phyloP scores from a whole-genome alignment of 768 basidiomycete species.

The Filobasidium floriforme region DNA sequence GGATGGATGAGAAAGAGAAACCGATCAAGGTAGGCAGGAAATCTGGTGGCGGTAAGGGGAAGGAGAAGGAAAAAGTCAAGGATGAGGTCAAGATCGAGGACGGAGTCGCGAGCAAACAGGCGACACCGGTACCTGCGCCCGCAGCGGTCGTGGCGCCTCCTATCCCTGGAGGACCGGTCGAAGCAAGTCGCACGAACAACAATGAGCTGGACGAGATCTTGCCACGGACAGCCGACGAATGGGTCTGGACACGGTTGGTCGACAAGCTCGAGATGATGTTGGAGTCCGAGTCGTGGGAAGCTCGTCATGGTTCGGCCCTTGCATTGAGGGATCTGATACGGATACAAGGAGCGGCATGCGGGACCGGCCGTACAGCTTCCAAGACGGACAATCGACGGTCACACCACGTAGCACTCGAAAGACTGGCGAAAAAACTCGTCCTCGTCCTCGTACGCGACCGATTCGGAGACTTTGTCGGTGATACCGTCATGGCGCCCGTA shows the following conservation, averaged over 20 bases:
- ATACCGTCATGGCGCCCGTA: conserved; percentile 94
- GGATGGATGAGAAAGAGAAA: neutral
- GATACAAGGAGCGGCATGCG: conserved; percentile 19
- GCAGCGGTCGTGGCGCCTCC: conserved; percentile 10
- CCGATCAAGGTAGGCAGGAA: neutral
- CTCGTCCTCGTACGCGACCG: conserved; percentile 88
- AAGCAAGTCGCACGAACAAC: neutral
- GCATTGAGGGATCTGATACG: conserved; percentile 74
- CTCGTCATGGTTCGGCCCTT: conserved; percentile 86
- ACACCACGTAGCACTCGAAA: conserved; percentile 23
- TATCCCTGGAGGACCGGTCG: conserved; percentile 15
- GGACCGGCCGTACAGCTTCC: neutral
- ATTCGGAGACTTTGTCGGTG: conserved; percentile 96
- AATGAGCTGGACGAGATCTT: neutral
- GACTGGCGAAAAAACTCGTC: conserved; percentile 73
- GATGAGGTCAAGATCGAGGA: conserved; percentile 6
- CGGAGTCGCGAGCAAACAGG: neutral
- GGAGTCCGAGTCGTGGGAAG: conserved; percentile 79
- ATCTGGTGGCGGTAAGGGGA: neutral
- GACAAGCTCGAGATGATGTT: conserved; percentile 73
- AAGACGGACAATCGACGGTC: conserved; percentile 10
- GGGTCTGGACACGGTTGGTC: conserved; percentile 54
- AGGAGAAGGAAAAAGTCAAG: conserved; percentile 3
- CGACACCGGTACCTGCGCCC: neutral
- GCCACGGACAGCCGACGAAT: conserved; percentile 21